A percentile compares a stretch with the other conserved stretches of the same genome.
These are phyloP conservation scores for Aspergillus floridensis DNA, from an alignment of 2,329 filamentous ascomycete genomes.

Conservation along the genomic window DNA sequence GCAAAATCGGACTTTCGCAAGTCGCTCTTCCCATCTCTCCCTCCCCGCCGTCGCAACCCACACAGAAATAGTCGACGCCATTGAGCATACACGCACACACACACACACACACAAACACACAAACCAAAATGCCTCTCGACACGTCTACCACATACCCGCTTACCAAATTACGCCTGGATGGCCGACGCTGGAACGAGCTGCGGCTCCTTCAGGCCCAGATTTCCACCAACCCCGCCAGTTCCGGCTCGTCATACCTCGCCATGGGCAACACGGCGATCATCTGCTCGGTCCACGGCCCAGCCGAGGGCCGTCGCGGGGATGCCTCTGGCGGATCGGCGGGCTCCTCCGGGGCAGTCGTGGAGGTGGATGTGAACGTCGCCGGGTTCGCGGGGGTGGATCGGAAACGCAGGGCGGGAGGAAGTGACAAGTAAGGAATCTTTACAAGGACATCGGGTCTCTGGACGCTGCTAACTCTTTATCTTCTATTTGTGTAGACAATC, in stretches of 20 bases:
- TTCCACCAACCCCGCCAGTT: slow-evolving; percentile 85
- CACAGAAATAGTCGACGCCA: neutral
- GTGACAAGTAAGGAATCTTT: slow-evolving; percentile 64
- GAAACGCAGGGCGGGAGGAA: slow-evolving; percentile 65
- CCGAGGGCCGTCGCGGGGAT: slow-evolving; percentile 60
- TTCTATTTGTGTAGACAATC: slow-evolving; percentile 59
- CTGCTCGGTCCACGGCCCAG: slow-evolving; percentile 84
- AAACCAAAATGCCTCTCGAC: slow-evolving; percentile 79
- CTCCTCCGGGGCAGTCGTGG: slow-evolving; percentile 63
- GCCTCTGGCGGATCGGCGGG: slow-evolving; percentile 45
- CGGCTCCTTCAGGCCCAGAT: slow-evolving; percentile 85
- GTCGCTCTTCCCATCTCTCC: neutral
- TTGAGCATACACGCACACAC: neutral
- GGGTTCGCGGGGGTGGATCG: slow-evolving; percentile 87
- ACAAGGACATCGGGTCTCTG: no score
- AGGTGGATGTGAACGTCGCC: slow-evolving; percentile 79
- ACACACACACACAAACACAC: neutral
- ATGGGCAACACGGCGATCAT: slow-evolving; percentile 98
- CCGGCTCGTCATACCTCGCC: slow-evolving; percentile 89
- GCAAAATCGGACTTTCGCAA: neutral
- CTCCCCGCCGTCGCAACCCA: neutral
- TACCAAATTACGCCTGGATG: slow-evolving; percentile 77
- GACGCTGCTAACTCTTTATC: neutral
- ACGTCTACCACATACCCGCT: slow-evolving; percentile 87
- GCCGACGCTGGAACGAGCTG: slow-evolving; percentile 94